Evolutionary conservation across 441 rosid species (phyloP), one percentile per base, ranked within the genome.

Genomic region (Populus hybrid): DNA sequence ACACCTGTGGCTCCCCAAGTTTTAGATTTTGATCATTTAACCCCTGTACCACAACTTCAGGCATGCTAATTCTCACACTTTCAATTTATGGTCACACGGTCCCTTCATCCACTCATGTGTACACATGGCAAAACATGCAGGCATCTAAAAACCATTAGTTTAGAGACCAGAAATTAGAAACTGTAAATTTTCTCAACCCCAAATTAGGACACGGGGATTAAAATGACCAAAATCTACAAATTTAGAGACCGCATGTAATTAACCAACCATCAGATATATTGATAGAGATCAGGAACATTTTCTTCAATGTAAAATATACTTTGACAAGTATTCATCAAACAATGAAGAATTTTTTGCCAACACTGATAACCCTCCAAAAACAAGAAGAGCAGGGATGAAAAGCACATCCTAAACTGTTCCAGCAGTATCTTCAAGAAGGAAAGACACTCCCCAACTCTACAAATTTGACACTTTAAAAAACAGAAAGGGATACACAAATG

Each of bases 271-370:
- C 59, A 50, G 59, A 16, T 7, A n/a, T 23, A 67, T 32, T 63
- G 28, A 42, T 50, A 64, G 36, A 28, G 10, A 69, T 16, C 36
- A 26, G 2, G 65, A 24, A 73, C 26, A 57, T 5, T 30, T 50
- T 16, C 35, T 50, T 53, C 57, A 6, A 10, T 74, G 18, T 63
- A 36, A 63, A 16, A 14, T 9, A 24, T 40, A 24, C 6, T 38
- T 66, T 46, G 78, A 67, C 19, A 67, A 75, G 42, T 32, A 18
- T 21, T 35, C 10, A 65, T 38, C 30, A 74, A 74, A 21, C 46
- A 14, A 65, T 24, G 59, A 14, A 16, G n/a, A 50, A 18, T 50
- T 50, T 10, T 50, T 50, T 14, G 59, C 7, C 59, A 50, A 1
- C 59, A 50, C 59, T 16, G 19, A 50, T 50, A 50, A 16, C 57